Evolutionary conservation across 768 basidiomycete genomes (phyloP), one percentile per base, ranked within the genome.

Genomic region (Russula griseocarnosa): DNA sequence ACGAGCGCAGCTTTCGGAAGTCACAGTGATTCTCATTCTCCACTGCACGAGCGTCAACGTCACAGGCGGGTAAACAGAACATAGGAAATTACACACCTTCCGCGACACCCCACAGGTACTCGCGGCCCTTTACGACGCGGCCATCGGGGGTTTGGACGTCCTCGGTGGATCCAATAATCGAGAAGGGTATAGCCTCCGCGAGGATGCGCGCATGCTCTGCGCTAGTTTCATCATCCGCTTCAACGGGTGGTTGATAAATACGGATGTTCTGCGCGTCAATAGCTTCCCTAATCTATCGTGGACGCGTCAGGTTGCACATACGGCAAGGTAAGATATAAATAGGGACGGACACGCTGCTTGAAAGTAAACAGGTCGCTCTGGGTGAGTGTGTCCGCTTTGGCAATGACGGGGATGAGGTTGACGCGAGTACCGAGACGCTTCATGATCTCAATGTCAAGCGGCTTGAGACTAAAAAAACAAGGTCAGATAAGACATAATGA

Each of bases 41-140:
- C 66, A 99, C 96, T 94, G 70, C 5, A 30, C 18, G 28, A 44
- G 7, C 3, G 44, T 61, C 40, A 64, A 54, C 14, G 56, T 49
- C 13, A 30, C 32, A 30, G 42, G 61, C 40, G 49, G 4, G 6
- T 10, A 30, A 44, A 55, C 13, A 44, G 47, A 53, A 26, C 22
- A 10, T 5, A 22, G n/a, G 38, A 59, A 40, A 59, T 30, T 28
- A 76, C 80, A 55, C 46, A 92, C 92, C 92, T 81, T 99, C 97
- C 10, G 97, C 97, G n/a, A 99, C 94, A 81, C 97, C 97, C 97
- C 97, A 99, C 16, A 96, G 86, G 74, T 99, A 99, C 76, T 98
- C 92, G 71, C 97, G 87, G 52, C 97, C 97, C 78, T 98, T 98
- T 73, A 99, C 97, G 38, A 85, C 77, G 62, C 94, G 86, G 13